phyloP scores from a whole-genome alignment of 805 yeast species.

The Ogataea ramenticola region DNA sequence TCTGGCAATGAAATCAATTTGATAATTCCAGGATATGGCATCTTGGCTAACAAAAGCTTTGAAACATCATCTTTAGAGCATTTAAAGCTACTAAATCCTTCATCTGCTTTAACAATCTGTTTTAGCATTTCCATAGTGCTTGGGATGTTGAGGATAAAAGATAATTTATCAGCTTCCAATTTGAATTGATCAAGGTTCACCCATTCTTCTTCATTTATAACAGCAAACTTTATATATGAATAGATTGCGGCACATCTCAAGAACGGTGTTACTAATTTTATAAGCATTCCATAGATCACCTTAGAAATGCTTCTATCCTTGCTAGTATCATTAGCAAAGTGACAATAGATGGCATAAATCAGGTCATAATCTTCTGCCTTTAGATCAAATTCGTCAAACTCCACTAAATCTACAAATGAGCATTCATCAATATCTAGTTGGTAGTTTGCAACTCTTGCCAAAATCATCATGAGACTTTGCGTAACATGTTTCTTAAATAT shows the following conservation, averaged over 20 bases:
- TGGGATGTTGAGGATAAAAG: conserved; percentile 43
- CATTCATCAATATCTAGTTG: conserved; percentile 4
- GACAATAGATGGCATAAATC: conserved; percentile 7
- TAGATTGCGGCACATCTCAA: conserved; percentile 56
- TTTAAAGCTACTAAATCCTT: conserved; percentile 6
- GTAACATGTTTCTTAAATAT: conserved; percentile 48
- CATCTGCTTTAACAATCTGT: conserved; percentile 12
- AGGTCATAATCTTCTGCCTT: conserved; percentile 4
- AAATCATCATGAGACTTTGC: conserved; percentile 31
- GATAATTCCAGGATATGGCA: conserved; percentile 64
- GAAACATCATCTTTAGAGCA: conserved; percentile 3
- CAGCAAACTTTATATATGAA: conserved; percentile 46
- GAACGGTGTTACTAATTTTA: conserved; percentile 56
- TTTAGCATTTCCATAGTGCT: conserved; percentile 20
- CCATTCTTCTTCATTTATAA: conserved; percentile 23
- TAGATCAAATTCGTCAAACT: not conserved
- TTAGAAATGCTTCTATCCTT: conserved; percentile 14
- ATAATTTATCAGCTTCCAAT: conserved; percentile 49
- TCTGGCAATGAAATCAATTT: conserved; percentile 57
- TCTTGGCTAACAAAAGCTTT: conserved; percentile 6
- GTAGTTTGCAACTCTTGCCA: conserved; percentile 8
- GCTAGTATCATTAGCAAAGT: conserved; percentile 15
- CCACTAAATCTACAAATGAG: conserved; percentile 7
- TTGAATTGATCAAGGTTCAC: conserved; percentile 11
- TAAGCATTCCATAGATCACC: conserved; percentile 44